Base-by-base conservation (phyloP, 2,329 filamentous ascomycete genomes). In the Fusarium metavorans region DNA sequence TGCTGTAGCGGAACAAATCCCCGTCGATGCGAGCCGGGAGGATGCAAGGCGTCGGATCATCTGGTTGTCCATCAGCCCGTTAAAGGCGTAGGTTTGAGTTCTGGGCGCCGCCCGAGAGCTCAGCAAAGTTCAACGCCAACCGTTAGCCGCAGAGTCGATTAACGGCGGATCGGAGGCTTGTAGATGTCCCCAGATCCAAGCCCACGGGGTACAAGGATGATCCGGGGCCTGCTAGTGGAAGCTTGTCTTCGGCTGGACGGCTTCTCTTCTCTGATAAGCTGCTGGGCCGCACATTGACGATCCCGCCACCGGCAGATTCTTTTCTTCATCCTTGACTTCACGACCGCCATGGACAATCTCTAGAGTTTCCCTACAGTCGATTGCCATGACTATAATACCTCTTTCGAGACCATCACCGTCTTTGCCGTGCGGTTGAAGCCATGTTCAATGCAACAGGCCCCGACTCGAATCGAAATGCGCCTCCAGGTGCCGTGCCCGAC, bases 391-490 rank as follows among this genome's bases (percentile, higher is more conserved):
- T 50, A 62, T 25, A 50, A 20, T 27, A 25, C 30, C 37, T 5
- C 10, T 20, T 2, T 13, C 39, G 34, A 35, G 20, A 37, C 25
- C 41, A 54, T 37, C 64, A 35, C 37, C 45, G 10, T 48, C 20
- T 18, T 23, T 56, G 20, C 56, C 43, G 45, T 34, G 30, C 54
- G 35, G 48, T 48, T 57, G 56, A 66, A 37, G 70, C 72, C 32
- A 77, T 77, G 75, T 77, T 73, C 72, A 77, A 77, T 64, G 68
- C 72, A 60, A 77, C 75, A 70, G 75, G 75, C 35, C 75, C 75
- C 57, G 75, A 77, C 30, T 74, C 75, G 34, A 77, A 77, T 63
- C 73, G 75, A 57, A 73, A 73, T 54, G 65, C 72, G 34, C 75
- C 75, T 23, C 66, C 70, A 5, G 75, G 75, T 45, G 75, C 66